Conservation (phyloP, 75 land plant genomes). For the Sequoiadendron giganteum region DNA sequence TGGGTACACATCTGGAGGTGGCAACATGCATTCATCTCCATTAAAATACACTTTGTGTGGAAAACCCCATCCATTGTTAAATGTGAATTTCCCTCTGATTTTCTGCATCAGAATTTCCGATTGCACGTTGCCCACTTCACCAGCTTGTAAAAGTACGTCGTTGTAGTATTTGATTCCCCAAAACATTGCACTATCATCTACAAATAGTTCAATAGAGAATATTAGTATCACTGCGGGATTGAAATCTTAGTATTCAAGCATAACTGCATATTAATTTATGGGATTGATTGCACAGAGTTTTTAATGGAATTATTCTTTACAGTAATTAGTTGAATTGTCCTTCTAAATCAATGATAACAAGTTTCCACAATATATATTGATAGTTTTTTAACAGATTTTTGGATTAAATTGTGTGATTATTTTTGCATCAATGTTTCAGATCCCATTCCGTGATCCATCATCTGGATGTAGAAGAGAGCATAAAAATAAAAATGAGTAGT, state of each 20-base stretch:
- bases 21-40: conserved; percentile 69
- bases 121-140: conserved; percentile 49
- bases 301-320: neutral
- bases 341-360: too few species aligned
- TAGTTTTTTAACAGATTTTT: too few species aligned
- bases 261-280: too few species aligned
- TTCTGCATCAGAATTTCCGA: conserved; percentile 60
- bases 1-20: conserved; percentile 54
- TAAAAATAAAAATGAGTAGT: too few species aligned
- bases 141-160: conserved; percentile 47
- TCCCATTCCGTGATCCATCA: too few species aligned
- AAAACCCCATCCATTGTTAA: conserved; percentile 65
- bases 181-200: conserved; percentile 65
- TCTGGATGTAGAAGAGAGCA: too few species aligned
- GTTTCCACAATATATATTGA: too few species aligned
- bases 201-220: neutral
- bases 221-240: too few species aligned
- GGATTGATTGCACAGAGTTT: neutral
- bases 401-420: too few species aligned
- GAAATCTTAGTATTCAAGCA: too few species aligned
- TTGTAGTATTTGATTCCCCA: conserved; percentile 65
- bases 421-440: too few species aligned
- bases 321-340: too few species aligned
- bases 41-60: conserved; percentile 66
- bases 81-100: conserved; percentile 40